phyloP scores from a whole-genome alignment of 768 basidiomycete genomes.

The Candolleomyces aberdarensis region DNA sequence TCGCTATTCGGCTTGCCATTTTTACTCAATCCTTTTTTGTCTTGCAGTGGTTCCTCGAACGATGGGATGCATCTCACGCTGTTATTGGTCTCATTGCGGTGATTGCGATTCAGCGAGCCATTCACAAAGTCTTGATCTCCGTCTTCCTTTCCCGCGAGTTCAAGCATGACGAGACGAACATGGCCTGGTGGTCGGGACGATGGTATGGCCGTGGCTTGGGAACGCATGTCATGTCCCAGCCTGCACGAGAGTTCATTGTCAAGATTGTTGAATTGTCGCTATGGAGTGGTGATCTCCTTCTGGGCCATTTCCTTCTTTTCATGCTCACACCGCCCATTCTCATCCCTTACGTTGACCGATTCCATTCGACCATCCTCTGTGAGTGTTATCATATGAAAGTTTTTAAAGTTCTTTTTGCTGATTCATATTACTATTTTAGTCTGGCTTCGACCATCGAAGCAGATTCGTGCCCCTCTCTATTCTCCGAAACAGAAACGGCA shows the following conservation, averaged over 20 bases:
- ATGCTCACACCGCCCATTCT: constrained; percentile 86
- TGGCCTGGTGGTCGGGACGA: constrained; percentile 98
- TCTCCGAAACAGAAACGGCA: constrained; percentile 87
- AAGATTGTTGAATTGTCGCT: constrained; percentile 96
- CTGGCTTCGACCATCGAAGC: constrained; percentile 94
- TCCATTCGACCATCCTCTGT: constrained; percentile 92
- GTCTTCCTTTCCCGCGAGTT: constrained; percentile 96
- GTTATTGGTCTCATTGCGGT: constrained; percentile 91
- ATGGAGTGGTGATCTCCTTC: constrained; percentile 92
- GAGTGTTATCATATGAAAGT: constrained; percentile 32
- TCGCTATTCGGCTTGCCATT: constrained; percentile 3
- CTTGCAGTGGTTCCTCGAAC: constrained; percentile 86
- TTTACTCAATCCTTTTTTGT: constrained; percentile 15
- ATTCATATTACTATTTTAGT: constrained; percentile 41
- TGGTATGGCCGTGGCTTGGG: constrained; percentile 98
- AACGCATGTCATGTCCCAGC: constrained; percentile 91
- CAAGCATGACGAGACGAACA: constrained; percentile 98
- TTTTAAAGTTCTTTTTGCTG: constrained; percentile 14
- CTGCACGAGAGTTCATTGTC: constrained; percentile 94
- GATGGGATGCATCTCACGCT: constrained; percentile 89
- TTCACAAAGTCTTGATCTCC: constrained; percentile 92
- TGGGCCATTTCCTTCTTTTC: constrained; percentile 85
- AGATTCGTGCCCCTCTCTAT: constrained; percentile 90
- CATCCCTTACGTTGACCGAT: constrained; percentile 86
- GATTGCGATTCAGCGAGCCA: constrained; percentile 85